Conservation (phyloP, 371 early-diverging fungal species). For the Syncephalastrum racemosum region DNA sequence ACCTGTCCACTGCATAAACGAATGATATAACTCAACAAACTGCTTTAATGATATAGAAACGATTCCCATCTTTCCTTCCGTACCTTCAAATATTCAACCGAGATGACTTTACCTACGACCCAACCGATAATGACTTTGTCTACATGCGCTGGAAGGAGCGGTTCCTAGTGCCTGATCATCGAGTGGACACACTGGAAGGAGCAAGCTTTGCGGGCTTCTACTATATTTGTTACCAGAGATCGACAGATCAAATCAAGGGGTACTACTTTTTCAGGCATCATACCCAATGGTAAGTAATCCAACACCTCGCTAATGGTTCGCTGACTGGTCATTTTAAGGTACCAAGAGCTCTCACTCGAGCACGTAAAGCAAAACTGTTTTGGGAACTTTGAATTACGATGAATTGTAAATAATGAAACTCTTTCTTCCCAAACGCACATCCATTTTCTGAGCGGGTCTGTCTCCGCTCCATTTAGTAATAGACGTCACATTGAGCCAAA, state of each 20-base stretch:
- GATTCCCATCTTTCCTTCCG: conserved; percentile 69
- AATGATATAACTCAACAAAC: neutral
- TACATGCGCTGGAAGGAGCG: conserved; percentile 99
- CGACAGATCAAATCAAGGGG: conserved; percentile 79
- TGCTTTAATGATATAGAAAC: conserved; percentile 30
- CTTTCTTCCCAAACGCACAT: too few species aligned
- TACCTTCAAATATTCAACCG: conserved; percentile 64
- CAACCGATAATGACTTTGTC: conserved; percentile 68
- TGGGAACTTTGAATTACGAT: conserved; percentile 68
- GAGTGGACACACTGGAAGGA: conserved; percentile 79
- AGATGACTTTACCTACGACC: conserved; percentile 71
- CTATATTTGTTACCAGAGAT: conserved; percentile 86
- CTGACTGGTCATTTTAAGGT: conserved; percentile 35
- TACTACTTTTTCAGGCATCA: conserved; percentile 82
- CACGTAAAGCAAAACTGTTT: conserved; percentile 61
- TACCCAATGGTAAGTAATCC: conserved; percentile 64
- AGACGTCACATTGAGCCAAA: too few species aligned
- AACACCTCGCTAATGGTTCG: neutral
- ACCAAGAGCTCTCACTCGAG: conserved; percentile 75
- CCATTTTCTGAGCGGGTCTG: too few species aligned
- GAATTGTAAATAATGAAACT: conserved; percentile 10
- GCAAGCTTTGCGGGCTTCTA: conserved; percentile 96
- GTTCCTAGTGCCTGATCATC: conserved; percentile 94
- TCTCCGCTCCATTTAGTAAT: too few species aligned
- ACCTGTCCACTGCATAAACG: neutral